Evolutionary conservation across 345 rosid species (phyloP).

Genomic region (Cardamine occulta): DNA sequence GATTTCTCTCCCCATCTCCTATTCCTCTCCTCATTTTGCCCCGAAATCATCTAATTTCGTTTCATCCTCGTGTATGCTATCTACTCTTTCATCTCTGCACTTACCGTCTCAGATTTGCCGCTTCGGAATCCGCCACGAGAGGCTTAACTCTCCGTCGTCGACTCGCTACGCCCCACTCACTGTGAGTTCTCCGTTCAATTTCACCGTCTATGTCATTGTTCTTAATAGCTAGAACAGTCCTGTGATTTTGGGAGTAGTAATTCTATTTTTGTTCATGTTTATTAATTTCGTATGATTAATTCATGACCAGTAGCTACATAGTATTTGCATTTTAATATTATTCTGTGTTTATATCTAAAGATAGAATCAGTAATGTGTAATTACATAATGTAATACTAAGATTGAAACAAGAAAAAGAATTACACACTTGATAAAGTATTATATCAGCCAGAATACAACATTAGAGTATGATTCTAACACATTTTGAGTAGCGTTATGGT

Average conservation of each 20-base stretch:
- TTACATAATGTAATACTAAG: background rate
- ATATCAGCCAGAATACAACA: background rate
- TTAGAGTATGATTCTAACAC: background rate
- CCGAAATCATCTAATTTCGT: slow-evolving; percentile 3
- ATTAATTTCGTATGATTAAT: background rate
- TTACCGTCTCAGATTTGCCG: slow-evolving; percentile 44
- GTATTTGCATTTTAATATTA: background rate
- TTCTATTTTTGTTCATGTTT: slow-evolving; percentile 5
- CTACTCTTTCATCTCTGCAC: slow-evolving; percentile 45
- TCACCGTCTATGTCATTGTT: background rate
- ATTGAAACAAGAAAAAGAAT: background rate
- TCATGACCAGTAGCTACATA: background rate
- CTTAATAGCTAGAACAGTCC: background rate
- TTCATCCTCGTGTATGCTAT: slow-evolving; percentile 32
- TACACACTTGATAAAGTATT: background rate
- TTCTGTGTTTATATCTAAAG: background rate
- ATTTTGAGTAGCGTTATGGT: background rate
- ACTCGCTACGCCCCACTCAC: slow-evolving; percentile 45
- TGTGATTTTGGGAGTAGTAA: background rate
- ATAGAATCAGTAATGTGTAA: slow-evolving; percentile 4
- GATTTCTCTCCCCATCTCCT: slow-evolving; percentile 51
- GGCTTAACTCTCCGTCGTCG: slow-evolving; percentile 38
- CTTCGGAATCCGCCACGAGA: slow-evolving; percentile 30
- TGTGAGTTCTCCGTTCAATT: slow-evolving; percentile 24
- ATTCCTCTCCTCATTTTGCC: slow-evolving; percentile 36